Conservation (phyloP, 2,329 filamentous ascomycete species). For the Penicillium crustosum region DNA sequence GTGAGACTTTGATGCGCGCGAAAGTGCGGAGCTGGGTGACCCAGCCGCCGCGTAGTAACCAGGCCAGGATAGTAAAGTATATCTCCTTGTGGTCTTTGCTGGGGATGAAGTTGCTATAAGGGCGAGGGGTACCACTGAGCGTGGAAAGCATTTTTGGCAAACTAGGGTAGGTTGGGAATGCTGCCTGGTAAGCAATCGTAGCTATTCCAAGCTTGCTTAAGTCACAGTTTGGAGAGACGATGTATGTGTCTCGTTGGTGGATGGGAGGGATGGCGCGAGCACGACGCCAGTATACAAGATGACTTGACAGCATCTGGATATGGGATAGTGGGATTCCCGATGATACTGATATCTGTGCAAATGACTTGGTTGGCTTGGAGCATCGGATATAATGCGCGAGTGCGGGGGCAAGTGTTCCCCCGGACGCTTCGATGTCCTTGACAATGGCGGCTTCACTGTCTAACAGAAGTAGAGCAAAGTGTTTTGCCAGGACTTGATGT, state of each 20-base stretch:
- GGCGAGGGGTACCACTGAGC: conserved; percentile 75
- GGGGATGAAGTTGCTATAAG: conserved; percentile 81
- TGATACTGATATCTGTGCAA: conserved; percentile 65
- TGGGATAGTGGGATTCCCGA: conserved; percentile 71
- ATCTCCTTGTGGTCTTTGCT: conserved; percentile 81
- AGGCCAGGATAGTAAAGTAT: conserved; percentile 89
- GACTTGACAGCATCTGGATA: conserved; percentile 82
- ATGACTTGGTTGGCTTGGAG: conserved; percentile 63
- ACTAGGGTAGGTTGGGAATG: conserved; percentile 79
- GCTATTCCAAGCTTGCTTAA: conserved; percentile 68
- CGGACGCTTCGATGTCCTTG: conserved; percentile 65
- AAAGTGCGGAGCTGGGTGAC: conserved; percentile 91
- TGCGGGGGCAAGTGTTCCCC: conserved; percentile 71
- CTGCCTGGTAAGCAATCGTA: conserved; percentile 68
- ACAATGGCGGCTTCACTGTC: conserved; percentile 81
- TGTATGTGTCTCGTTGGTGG: conserved; percentile 84
- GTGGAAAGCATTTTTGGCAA: conserved; percentile 84
- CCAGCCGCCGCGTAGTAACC: conserved; percentile 90
- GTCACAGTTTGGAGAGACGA: conserved; percentile 87
- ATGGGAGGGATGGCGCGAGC: conserved; percentile 89
- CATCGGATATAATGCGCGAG: conserved; percentile 71
- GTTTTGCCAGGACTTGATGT: conserved; percentile 68
- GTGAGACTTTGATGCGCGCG: conserved; percentile 80
- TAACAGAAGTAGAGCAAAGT: conserved; percentile 82
- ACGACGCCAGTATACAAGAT: conserved; percentile 94